A percentile compares a stretch with the other conserved stretches of the same genome.
Evolutionary conservation across 2,329 filamentous ascomycete genomes (phyloP).

Genomic region (Sarocladium kiliense): DNA sequence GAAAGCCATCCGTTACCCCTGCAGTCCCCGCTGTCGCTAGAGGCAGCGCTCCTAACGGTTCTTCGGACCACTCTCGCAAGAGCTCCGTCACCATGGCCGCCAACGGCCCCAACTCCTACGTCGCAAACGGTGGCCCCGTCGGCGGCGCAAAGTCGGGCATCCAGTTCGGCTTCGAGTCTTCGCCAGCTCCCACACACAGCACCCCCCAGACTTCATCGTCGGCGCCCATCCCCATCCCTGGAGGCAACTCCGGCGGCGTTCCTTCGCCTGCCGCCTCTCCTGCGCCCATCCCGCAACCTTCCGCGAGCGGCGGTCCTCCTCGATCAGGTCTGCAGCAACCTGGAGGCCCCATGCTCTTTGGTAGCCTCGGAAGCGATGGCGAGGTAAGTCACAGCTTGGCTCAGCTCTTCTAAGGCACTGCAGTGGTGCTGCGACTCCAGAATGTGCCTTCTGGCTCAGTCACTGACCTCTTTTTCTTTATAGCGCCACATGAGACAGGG

Average conservation of each 20-base stretch:
- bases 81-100: constrained; percentile 88
- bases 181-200: constrained; percentile 62
- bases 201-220: constrained; percentile 53
- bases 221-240: constrained; percentile 58
- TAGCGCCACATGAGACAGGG: constrained; percentile 66
- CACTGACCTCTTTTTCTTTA: constrained; percentile 19
- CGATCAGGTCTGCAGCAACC: constrained; percentile 69
- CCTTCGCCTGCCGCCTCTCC: constrained; percentile 84
- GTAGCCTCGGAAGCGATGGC: constrained; percentile 75
- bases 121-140: constrained; percentile 65
- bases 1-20: constrained; percentile 67
- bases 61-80: constrained; percentile 74
- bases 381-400: constrained; percentile 60
- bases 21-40: constrained; percentile 63
- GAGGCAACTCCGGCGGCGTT: constrained; percentile 62
- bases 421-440: background rate
- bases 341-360: constrained; percentile 68
- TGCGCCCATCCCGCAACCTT: constrained; percentile 86
- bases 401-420: background rate
- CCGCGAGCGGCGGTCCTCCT: constrained; percentile 78
- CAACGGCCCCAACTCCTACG: constrained; percentile 69
- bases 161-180: constrained; percentile 74
- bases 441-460: background rate
- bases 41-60: constrained; percentile 61
- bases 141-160: constrained; percentile 60